Evolutionary conservation across 257 asterid genomes (phyloP), one percentile per base, ranked within the genome.

Genomic region (Capsicum baccatum): DNA sequence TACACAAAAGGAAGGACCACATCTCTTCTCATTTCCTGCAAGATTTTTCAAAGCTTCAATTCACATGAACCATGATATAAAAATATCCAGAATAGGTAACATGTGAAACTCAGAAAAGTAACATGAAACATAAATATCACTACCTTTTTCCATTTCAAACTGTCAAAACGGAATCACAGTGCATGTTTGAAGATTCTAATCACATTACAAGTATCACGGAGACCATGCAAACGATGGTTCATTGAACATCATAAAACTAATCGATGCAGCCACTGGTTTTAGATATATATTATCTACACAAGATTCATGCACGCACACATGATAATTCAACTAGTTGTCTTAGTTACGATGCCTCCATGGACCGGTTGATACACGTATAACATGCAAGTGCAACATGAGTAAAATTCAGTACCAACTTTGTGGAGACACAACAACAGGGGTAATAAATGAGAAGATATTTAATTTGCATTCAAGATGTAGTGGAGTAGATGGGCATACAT

Each of bases 21-120:
- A 52, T 54, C 26, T 52, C 63, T 55, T 52, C 63, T 55, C 4
- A 76, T 13, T 17, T 76, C 63, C 48, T 76, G 63, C 44, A 76
- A 5, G 60, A 7, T 35, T 5, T 26, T 21, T 76, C 81, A 52
- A 52, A 54, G 63, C 5, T 76, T 52, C 48, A 15, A 54, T 26
- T 78, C 81, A 78, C 64, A 78, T 26, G 64, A 78, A 78, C 81
- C 64, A 78, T 55, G 62, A 78, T 26, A 26, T 78, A 0, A 78
- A 78, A 55, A 26, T 13, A 78, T 76, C 26, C 48, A 54, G 48
- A 37, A 9, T 76, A 76, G 63, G 14, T 76, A 76, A 13, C 63
- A 52, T 52, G 81, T 52, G 81, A 76, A 8, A 17, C 44, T 4
- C 9, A 26, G 48, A 55, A 76, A 26, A 54, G 48, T 26, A 54